These are phyloP conservation scores for Lophiostoma macrostomum DNA, from an alignment of 495 filamentous ascomycete species.

Conservation along the genomic window DNA sequence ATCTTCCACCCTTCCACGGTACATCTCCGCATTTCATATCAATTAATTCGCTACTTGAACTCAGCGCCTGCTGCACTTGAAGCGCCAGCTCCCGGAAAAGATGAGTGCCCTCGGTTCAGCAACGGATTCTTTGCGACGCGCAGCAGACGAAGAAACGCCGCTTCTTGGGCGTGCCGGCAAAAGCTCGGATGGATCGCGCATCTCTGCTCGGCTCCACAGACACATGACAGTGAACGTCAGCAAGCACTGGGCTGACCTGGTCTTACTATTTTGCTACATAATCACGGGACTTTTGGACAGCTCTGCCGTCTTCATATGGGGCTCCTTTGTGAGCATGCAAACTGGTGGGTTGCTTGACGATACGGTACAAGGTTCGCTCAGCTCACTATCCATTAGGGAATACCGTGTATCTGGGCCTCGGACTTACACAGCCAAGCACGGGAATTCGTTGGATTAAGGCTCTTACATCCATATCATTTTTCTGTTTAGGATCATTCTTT, in stretches of 20 bases:
- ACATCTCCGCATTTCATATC: too few species aligned
- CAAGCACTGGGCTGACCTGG: conserved; percentile 55
- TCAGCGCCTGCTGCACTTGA: too few species aligned
- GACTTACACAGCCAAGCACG: conserved; percentile 53
- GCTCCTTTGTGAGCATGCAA: conserved; percentile 76
- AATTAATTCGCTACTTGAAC: too few species aligned
- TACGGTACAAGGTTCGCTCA: too few species aligned
- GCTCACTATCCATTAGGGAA: conserved; percentile 45
- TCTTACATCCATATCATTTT: conserved; percentile 58
- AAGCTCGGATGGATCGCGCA: conserved; percentile 1
- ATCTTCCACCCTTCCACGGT: too few species aligned
- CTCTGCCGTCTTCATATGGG: conserved; percentile 69
- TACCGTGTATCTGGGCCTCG: conserved; percentile 71
- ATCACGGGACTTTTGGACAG: conserved; percentile 74
- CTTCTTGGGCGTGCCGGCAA: conserved; percentile 24
- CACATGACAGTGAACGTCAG: conserved; percentile 50
- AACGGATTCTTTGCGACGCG: not conserved
- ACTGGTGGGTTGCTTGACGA: conserved; percentile 49
- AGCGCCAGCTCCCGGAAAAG: too few species aligned
- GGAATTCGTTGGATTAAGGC: conserved; percentile 65
- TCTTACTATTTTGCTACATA: conserved; percentile 65
- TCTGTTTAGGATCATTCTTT: conserved; percentile 63
- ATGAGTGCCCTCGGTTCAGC: not conserved
- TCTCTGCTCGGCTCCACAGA: conserved; percentile 19
- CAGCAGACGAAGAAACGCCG: conserved; percentile 23